Evolutionary conservation across 306 rosid species (phyloP).

Genomic region (Casuarina cunninghamiana): DNA sequence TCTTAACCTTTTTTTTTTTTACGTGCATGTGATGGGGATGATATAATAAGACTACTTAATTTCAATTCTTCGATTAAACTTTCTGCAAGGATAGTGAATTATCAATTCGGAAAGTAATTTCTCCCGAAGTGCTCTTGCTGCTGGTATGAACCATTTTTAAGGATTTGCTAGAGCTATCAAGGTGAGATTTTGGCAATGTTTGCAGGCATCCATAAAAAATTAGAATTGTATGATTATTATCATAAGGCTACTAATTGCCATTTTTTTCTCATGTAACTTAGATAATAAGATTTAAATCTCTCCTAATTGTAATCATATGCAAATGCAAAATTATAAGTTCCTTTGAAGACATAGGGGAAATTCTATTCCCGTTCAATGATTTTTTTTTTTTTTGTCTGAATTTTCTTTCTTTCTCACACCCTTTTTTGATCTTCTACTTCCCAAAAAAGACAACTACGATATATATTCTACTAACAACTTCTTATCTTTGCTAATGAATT

Average conservation of each 20-base stretch:
- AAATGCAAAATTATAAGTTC: conserved; percentile 73
- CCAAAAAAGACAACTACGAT: neutral
- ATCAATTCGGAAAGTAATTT: no score
- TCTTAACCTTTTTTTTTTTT: no score
- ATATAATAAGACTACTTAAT: no score
- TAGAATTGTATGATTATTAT: conserved; percentile 30
- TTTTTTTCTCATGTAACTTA: neutral
- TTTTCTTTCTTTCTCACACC: conserved; percentile 1
- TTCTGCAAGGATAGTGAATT: no score
- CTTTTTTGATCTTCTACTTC: neutral
- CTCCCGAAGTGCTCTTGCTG: conserved; percentile 64
- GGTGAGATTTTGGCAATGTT: conserved; percentile 45
- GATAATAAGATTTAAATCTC: conserved; percentile 30
- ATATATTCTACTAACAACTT: neutral
- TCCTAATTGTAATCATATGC: conserved; percentile 84
- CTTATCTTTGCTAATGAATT: no score
- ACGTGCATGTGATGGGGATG: no score
- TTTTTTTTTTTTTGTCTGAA: neutral
- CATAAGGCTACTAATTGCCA: conserved; percentile 19
- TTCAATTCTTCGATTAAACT: no score
- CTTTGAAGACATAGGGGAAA: conserved; percentile 95
- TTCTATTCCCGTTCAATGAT: conserved; percentile 11
- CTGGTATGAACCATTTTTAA: conserved; percentile 79
- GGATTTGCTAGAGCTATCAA: conserved; percentile 85
- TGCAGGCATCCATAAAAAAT: neutral